Base-by-base conservation (phyloP, 2,329 filamentous ascomycete species). In the Lasiodiplodia gonubiensis region DNA sequence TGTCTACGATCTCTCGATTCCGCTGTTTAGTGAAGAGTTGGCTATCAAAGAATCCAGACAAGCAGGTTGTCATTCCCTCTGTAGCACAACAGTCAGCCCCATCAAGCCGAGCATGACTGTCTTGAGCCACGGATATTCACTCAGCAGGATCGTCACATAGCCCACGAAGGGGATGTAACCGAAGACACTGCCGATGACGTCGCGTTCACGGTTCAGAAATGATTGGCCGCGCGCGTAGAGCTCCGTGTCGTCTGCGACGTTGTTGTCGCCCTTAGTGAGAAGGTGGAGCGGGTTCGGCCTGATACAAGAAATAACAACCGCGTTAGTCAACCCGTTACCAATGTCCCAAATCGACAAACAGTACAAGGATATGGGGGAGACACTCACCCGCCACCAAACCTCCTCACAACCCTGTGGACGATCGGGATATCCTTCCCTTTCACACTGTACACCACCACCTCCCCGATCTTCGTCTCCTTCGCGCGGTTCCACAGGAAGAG, bases 241-340 rank as follows among this genome's bases (percentile, higher is more conserved):
- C 77, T 97, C 94, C 18, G 93, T 97, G 78, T 99, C 95, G 79
- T 98, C 94, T 51, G 92, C 92, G 8, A 88, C 81, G 78, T 99
- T 99, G 85, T 98, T 99, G 82, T 99, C 95, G 72, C 95, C 95
- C 82, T 99, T 99, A 39, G 95, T 99, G 67, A 99, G 87, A 23
- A 99, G 87, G 76, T 92, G 81, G 39, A 86, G 78, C 18, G 84
- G 83, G 52, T 80, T 80, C 71, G 76, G 74, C 67, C 83, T 86
- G 69, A 30, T 37, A n/a, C 23, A 18, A 27, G 6, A 4, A 48
- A 66, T 23, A 48, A 16, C n/a, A 33, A 21, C n/a, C 23, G 10
- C n/a, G 27, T 61, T 27, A 61, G 57, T 37, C 8, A 21, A 27
- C 33, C 18, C 52, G 46, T 6, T 10, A 2, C 21, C 25, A 16